Evolutionary conservation across 208 protist genomes (phyloP).

Genomic region (Crithidia bombi): DNA sequence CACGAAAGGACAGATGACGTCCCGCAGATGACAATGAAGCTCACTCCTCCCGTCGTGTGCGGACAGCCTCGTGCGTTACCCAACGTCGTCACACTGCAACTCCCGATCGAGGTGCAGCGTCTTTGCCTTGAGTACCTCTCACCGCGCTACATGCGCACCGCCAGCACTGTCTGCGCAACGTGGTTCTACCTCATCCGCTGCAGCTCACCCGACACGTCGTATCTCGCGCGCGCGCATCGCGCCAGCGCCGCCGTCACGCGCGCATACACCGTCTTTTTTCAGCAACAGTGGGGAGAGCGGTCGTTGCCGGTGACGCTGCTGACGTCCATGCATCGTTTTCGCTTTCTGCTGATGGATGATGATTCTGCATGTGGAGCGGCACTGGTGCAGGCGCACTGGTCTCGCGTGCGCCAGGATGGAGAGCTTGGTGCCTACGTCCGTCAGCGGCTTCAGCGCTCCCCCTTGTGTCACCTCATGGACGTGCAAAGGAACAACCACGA

Average conservation of each 20-base stretch:
- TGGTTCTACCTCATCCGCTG: conserved; percentile 32
- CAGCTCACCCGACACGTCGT: background rate
- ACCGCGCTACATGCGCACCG: conserved; percentile 39
- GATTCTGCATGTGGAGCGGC: background rate
- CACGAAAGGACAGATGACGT: no score
- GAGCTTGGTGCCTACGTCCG: conserved; percentile 5
- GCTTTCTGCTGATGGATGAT: conserved; percentile 1
- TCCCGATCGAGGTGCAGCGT: conserved; percentile 42
- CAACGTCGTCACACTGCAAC: background rate
- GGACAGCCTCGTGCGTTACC: no score
- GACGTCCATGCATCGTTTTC: conserved; percentile 39
- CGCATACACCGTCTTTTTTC: conserved; percentile 47
- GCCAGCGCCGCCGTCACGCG: conserved; percentile 37
- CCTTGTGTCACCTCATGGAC: background rate
- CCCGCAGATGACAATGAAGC: no score
- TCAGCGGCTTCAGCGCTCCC: background rate
- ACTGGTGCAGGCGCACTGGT: conserved; percentile 22
- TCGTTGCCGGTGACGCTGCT: conserved; percentile 38
- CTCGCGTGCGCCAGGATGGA: background rate
- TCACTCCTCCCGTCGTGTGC: no score
- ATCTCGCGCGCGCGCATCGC: conserved; percentile 23
- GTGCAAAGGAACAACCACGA: background rate
- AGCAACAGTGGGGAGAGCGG: conserved; percentile 46
- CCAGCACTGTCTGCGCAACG: conserved; percentile 29
- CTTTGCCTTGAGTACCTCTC: conserved; percentile 38